Evolutionary conservation across 2,329 filamentous ascomycete species (phyloP).

Genomic region (Fusarium bactridioides): DNA sequence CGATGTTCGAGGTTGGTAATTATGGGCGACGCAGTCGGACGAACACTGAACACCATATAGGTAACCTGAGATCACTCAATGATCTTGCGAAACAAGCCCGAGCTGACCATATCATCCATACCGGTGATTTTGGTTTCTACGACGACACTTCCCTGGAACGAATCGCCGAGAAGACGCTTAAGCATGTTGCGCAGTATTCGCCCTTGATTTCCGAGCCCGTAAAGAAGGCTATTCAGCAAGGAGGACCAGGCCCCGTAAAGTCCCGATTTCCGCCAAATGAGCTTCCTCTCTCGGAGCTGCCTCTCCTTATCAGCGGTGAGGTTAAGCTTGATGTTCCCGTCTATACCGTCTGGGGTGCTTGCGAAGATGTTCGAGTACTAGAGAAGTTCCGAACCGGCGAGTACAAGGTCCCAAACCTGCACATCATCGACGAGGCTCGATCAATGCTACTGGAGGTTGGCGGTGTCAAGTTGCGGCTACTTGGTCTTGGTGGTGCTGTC

Average conservation of each 20-base stretch:
- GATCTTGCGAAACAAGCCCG: conserved; percentile 93
- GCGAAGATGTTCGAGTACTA: conserved; percentile 95
- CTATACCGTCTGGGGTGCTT: conserved; percentile 98
- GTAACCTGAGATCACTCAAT: conserved; percentile 94
- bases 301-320: conserved; percentile 85
- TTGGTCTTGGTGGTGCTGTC: conserved; percentile 93
- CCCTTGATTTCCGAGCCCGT: conserved; percentile 84
- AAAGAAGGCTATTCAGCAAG: conserved; percentile 71
- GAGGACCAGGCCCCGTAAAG: conserved; percentile 82
- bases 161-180: conserved; percentile 98
- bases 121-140: conserved; percentile 99
- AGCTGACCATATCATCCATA: conserved; percentile 98
- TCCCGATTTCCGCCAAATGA: conserved; percentile 81
- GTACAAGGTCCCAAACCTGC: conserved; percentile 96
- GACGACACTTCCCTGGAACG: conserved; percentile 94
- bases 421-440: conserved; percentile 98
- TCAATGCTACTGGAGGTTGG: conserved; percentile 94
- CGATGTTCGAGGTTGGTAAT: conserved; percentile 70
- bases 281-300: conserved; percentile 90
- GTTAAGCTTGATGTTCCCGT: conserved; percentile 95
- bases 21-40: conserved; percentile 18
- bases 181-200: conserved; percentile 98
- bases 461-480: conserved; percentile 91
- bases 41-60: conserved; percentile 56
- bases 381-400: conserved; percentile 98